Base-by-base conservation (phyloP, 495 filamentous ascomycete genomes). In the Aspergillus bertholletiae region DNA sequence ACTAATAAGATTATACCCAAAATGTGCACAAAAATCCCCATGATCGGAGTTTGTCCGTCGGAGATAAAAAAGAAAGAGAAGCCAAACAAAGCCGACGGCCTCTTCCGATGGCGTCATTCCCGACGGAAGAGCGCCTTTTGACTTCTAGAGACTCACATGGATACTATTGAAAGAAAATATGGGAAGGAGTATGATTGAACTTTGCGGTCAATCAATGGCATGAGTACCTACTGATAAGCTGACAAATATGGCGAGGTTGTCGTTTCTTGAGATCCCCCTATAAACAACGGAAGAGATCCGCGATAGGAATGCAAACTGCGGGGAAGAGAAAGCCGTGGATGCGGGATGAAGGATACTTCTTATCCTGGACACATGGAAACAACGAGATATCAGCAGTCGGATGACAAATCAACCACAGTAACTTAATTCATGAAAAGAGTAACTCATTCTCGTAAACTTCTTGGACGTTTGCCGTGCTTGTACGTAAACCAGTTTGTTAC, bases 41-140 rank as follows among this genome's bases (percentile, higher is more conserved):
- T 43, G 39, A 43, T 43, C 18, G 39, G 39, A 43, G 18, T 43
- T 43, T 17, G 20, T 43, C 18, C 23, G 44, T 46, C 23, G 23
- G 44, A 30, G 13, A n/a, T 37, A 37, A 23, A 22, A 21, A 6
- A 15, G n/a, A 43, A 7, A 43, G n/a, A 17, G 5, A 44, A 11
- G n/a, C 47, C 9, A 34, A 13, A 15, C 9, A 18, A 18, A 35
- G 26, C 46, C 26, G 26, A 49, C 28, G 26, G 26, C n/a, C 24
- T 18, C 50, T 22, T 18, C 23, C 26, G 40, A 53, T 53, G 39
- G 50, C 50, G 50, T 53, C 50, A 53, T 53, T 37, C 27, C 50
- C 39, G 40, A 46, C 17, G 27, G 18, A 44, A 30, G 44, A 6
- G n/a, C n/a, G n/a, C n/a, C n/a, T n/a, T n/a, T n/a, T n/a, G n/a